Evolutionary conservation across 2,329 filamentous ascomycete genomes (phyloP), one percentile per base, ranked within the genome.

Genomic region (Trichoderma sp.): DNA sequence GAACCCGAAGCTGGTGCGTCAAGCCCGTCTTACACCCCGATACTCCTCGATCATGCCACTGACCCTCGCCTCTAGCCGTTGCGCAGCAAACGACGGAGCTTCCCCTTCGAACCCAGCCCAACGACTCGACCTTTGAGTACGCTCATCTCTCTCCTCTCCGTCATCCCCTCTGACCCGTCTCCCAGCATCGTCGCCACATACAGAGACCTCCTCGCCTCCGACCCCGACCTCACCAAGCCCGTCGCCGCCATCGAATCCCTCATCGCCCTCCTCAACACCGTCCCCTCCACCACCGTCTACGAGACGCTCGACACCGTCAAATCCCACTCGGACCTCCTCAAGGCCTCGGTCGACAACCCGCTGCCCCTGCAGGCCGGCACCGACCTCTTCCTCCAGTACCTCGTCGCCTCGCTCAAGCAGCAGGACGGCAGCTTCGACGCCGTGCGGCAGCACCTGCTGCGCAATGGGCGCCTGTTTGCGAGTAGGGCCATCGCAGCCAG

Each of bases 171-270:
- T 64, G 51, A 57, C 12, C 0, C 17, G n/a, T 34, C 34, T 14
- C n/a, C n/a, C 34, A 85, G 83, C 74, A 86, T 88, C 70, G 84
- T 87, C 66, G 76, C 78, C 28, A 81, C 82, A 24, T 88, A 87
- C 74, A 77, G 81, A 69, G 77, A 78, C 66, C 81, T 87, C 66
- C 82, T 87, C 57, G 76, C 78, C 67, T 80, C 83, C 59, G 93
- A 98, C 76, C 84, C 90, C 12, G 91, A 96, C 68, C 85, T 98
- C 61, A 97, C 94, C 43, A 97, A 97, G 87, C 93, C 95, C 68
- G 91, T 99, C 63, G 95, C 95, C 21, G 93, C 93, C 66, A 97
- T 97, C 74, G 92, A 96, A 79, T 89, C 93, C 30, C 85, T 99
- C 66, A 95, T 98, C 70, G 87, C 90, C 74, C 89, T 95, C 67